Conservation (phyloP, 164 flowering plant species). For the Buxus sempervirens region DNA sequence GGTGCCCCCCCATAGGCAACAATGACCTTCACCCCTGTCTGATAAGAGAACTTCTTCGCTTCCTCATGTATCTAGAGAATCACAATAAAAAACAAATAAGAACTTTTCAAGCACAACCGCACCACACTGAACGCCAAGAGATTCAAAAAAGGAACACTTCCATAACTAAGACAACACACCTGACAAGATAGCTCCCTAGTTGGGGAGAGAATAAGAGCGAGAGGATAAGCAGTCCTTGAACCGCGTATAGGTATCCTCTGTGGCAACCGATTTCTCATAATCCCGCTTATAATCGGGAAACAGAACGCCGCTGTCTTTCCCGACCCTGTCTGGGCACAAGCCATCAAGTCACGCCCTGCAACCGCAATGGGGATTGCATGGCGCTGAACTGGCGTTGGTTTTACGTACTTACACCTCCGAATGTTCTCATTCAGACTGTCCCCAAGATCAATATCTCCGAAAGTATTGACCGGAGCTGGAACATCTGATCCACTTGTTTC, state of each 20-base stretch:
- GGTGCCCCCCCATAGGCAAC: constrained; percentile 72
- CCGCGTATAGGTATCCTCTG: constrained; percentile 1
- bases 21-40: constrained; percentile 53
- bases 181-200: constrained; percentile 62
- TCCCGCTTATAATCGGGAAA: constrained; percentile 54
- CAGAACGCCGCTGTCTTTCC: constrained; percentile 72
- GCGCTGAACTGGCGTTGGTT: constrained; percentile 64
- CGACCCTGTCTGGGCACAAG: constrained; percentile 70
- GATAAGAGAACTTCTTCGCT: constrained; percentile 55
- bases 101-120: not conserved
- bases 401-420: constrained; percentile 49
- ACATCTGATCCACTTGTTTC: constrained; percentile 46
- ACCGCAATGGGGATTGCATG: constrained; percentile 53
- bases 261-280: constrained; percentile 20
- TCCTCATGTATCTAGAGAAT: constrained; percentile 51
- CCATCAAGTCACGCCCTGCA: constrained; percentile 67
- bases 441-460: constrained; percentile 49
- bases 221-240: constrained; percentile 30
- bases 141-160: not conserved
- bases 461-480: constrained; percentile 39
- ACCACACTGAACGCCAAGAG: not conserved
- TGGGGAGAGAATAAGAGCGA: constrained; percentile 54
- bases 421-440: constrained; percentile 42
- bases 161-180: constrained; percentile 22
- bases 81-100: constrained; percentile 1